phyloP scores from a whole-genome alignment of 1,139 yeast genomes.

The Yamadazyma spencermartinsiae region DNA sequence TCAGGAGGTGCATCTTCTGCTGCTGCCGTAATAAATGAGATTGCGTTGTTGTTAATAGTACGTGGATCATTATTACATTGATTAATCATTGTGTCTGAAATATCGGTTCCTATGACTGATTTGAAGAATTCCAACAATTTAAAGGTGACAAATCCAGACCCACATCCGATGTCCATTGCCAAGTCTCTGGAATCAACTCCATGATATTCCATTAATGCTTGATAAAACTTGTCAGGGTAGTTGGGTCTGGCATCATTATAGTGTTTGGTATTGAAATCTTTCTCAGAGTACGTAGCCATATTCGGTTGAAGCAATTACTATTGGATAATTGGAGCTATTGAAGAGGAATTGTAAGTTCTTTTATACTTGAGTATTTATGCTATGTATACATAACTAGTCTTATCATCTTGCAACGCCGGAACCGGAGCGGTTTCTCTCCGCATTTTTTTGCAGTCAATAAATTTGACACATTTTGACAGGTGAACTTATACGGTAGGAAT shows the following conservation, averaged over 20 bases:
- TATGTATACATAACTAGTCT: not conserved
- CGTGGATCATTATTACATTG: constrained; percentile 32
- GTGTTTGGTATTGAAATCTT: constrained; percentile 33
- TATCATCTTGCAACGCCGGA: not conserved
- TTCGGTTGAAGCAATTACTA: not conserved
- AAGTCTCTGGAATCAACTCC: constrained; percentile 20
- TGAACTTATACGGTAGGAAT: not conserved
- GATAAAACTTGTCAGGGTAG: constrained; percentile 36
- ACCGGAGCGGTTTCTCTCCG: constrained; percentile 1
- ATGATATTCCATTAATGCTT: constrained; percentile 32
- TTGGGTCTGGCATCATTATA: constrained; percentile 40
- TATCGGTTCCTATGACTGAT: constrained; percentile 66
- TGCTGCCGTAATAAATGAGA: constrained; percentile 10
- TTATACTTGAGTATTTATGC: too few species aligned
- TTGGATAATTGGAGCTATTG: not conserved
- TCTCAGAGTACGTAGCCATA: constrained; percentile 44
- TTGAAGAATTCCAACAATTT: constrained; percentile 48
- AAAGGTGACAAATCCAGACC: constrained; percentile 78
- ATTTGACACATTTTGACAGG: not conserved
- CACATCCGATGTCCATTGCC: constrained; percentile 77
- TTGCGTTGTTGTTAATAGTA: constrained; percentile 1
- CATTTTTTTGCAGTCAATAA: not conserved
- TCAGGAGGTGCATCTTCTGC: constrained; percentile 11
- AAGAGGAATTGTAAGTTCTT: too few species aligned
- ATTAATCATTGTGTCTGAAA: constrained; percentile 62